Evolutionary conservation across 2,329 filamentous ascomycete genomes (phyloP).

Genomic region (Stylonectria norvegica): DNA sequence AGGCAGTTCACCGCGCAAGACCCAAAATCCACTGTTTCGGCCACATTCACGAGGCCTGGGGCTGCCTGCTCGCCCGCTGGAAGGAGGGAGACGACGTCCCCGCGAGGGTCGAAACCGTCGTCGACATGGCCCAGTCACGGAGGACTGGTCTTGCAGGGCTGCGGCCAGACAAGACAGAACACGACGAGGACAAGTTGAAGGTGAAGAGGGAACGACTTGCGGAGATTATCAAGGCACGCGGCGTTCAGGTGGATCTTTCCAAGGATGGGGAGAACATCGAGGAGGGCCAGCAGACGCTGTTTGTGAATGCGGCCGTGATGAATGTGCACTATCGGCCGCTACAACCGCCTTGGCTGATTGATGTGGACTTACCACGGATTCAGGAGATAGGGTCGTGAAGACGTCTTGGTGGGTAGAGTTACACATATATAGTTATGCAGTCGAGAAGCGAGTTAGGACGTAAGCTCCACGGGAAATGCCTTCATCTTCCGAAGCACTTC

Average conservation of each 20-base stretch:
- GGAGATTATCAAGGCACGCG: slow-evolving; percentile 27
- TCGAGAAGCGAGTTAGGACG: no score
- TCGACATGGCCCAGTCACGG: slow-evolving; percentile 40
- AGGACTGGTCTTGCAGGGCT: slow-evolving; percentile 34
- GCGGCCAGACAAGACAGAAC: slow-evolving; percentile 16
- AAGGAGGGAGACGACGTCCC: slow-evolving; percentile 12
- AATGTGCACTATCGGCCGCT: slow-evolving; percentile 37
- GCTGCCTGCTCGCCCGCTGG: slow-evolving; percentile 53
- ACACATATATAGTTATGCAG: no score
- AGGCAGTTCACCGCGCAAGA: slow-evolving; percentile 39
- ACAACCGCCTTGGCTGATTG: slow-evolving; percentile 53
- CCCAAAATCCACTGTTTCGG: slow-evolving; percentile 55
- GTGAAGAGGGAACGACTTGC: slow-evolving; percentile 16
- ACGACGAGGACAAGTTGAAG: slow-evolving; percentile 11
- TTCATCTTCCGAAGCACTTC: no score
- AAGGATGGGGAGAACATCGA: slow-evolving; percentile 31
- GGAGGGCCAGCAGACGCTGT: slow-evolving; percentile 49
- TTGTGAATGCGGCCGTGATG: slow-evolving; percentile 58
- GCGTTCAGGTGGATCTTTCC: slow-evolving; percentile 37
- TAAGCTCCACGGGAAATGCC: no score
- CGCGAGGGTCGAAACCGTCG: slow-evolving; percentile 25
- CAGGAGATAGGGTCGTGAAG: neutral
- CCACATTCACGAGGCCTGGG: slow-evolving; percentile 60
- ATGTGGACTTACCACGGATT: slow-evolving; percentile 40
- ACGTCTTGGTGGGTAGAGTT: neutral